Conservation (phyloP, 345 rosid species). For the Dimocarpus longan region DNA sequence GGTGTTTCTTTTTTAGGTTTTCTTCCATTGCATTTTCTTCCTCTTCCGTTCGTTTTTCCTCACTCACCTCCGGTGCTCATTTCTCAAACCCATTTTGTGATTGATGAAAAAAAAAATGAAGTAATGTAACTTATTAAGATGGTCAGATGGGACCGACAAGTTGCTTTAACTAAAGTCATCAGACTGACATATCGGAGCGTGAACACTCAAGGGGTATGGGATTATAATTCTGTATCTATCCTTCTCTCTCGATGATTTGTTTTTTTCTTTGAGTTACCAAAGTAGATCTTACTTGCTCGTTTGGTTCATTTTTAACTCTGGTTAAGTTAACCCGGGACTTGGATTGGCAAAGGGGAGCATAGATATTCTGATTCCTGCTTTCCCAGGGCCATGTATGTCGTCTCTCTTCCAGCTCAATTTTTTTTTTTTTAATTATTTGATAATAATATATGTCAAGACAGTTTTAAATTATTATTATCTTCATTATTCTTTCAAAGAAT, state of each 20-base stretch:
- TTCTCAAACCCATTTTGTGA: too few relatives aligned
- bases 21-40: too few relatives aligned
- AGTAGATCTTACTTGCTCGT: too few relatives aligned
- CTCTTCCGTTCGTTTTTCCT: background rate
- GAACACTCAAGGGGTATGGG: background rate
- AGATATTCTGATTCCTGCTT: constrained; percentile 34
- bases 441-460: background rate
- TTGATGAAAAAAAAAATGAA: too few relatives aligned
- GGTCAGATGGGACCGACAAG: constrained; percentile 35
- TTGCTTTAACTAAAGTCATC: constrained; percentile 26
- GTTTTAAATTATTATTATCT: constrained; percentile 4
- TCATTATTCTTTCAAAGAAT: constrained; percentile 11
- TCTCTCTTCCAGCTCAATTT: constrained; percentile 52
- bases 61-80: too few relatives aligned
- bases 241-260: background rate
- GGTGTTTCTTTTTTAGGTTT: constrained; percentile 56
- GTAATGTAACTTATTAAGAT: constrained; percentile 38
- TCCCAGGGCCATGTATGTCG: constrained; percentile 15
- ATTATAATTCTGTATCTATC: constrained; percentile 15
- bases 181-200: constrained; percentile 17
- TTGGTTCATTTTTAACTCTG: constrained; percentile 16
- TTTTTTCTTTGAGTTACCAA: background rate
- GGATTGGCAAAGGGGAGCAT: constrained; percentile 13
- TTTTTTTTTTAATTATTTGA: too few relatives aligned
- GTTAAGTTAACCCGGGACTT: constrained; percentile 18